Evolutionary conservation across 495 filamentous ascomycete species (phyloP).

Genomic region (Xanthoparmelia taractica): DNA sequence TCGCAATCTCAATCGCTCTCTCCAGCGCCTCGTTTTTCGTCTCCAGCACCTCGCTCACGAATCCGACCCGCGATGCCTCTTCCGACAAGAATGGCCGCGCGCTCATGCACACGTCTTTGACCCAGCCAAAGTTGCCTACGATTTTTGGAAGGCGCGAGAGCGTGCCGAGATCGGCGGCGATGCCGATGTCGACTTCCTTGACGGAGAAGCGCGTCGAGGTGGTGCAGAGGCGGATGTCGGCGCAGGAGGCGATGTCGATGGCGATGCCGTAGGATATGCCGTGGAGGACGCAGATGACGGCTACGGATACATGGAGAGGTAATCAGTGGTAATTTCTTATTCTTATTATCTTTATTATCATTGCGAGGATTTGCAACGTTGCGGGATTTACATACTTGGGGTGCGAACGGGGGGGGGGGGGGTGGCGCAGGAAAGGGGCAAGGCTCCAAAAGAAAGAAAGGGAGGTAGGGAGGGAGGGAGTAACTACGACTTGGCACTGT

Average conservation of each 20-base stretch:
- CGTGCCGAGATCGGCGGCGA: slow-evolving; percentile 91
- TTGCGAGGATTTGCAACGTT: too few species aligned
- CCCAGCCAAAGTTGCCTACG: slow-evolving; percentile 69
- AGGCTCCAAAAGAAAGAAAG: too few species aligned
- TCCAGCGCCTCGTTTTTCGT: slow-evolving; percentile 55
- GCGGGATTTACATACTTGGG: too few species aligned
- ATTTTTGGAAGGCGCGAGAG: slow-evolving; percentile 77
- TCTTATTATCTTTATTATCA: too few species aligned
- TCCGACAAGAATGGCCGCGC: slow-evolving; percentile 68
- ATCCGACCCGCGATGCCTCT: slow-evolving; percentile 75
- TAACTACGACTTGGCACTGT: too few species aligned
- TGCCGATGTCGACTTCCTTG: slow-evolving; percentile 91
- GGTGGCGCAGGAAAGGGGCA: too few species aligned
- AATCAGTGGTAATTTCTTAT: too few species aligned
- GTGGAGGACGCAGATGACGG: slow-evolving; percentile 78
- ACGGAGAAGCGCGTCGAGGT: slow-evolving; percentile 61
- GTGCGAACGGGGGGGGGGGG: too few species aligned
- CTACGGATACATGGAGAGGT: not conserved
- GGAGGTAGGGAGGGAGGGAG: too few species aligned
- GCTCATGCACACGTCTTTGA: slow-evolving; percentile 80
- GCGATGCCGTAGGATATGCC: slow-evolving; percentile 73
- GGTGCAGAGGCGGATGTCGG: slow-evolving; percentile 71
- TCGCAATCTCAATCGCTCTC: slow-evolving; percentile 57
- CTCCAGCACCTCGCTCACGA: slow-evolving; percentile 60
- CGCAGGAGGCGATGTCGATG: slow-evolving; percentile 70